Conservation (phyloP, 2,329 filamentous ascomycete genomes). For the Arthrobotrys megalospora region DNA sequence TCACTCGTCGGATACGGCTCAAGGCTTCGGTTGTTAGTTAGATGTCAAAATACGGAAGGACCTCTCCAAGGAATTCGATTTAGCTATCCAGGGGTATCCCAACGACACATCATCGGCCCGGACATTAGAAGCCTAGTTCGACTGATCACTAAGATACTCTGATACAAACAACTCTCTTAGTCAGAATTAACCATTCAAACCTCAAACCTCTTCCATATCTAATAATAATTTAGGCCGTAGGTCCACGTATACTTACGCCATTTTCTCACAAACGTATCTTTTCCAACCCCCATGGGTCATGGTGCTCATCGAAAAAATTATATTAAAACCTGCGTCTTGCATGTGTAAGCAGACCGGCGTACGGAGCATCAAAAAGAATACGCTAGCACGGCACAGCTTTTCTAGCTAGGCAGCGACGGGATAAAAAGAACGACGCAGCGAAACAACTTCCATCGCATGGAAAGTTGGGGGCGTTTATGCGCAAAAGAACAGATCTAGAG, state of each 20-base stretch:
- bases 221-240: background rate
- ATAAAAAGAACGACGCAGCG: background rate
- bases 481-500: background rate
- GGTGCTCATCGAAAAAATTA: slow-evolving; percentile 14
- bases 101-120: slow-evolving; percentile 27
- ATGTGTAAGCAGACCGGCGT: slow-evolving; percentile 4
- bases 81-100: slow-evolving; percentile 27
- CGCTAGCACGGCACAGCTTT: background rate
- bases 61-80: background rate
- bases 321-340: slow-evolving; percentile 30
- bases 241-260: background rate
- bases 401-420: slow-evolving; percentile 24
- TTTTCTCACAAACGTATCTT: background rate
- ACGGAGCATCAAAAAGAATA: background rate
- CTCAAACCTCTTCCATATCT: too few relatives aligned
- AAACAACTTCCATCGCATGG: background rate
- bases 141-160: background rate
- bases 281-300: background rate
- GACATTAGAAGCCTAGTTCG: background rate
- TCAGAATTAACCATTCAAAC: background rate
- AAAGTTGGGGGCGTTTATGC: slow-evolving; percentile 16
- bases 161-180: slow-evolving; percentile 7
- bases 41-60: slow-evolving; percentile 10
- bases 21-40: background rate
- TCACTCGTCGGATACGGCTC: background rate